These are phyloP conservation scores for Paramecium primaurelia DNA, from an alignment of 73 alveolate genomes.

Conservation along the genomic window DNA sequence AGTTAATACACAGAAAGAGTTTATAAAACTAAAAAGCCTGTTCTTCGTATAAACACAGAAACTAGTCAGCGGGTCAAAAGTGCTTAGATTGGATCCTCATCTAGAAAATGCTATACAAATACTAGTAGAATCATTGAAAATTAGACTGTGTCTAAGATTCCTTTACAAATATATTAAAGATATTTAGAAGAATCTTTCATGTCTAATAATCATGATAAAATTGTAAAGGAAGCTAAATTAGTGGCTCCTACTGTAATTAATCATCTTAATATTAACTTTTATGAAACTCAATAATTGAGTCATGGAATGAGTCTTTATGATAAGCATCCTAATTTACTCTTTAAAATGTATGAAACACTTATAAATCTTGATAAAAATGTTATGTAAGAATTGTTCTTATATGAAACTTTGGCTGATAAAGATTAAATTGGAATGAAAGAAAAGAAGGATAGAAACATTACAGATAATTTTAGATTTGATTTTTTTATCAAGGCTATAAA, in stretches of 20 bases:
- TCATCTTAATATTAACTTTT: neutral
- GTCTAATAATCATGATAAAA: conserved; percentile 2
- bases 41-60: neutral
- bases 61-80: neutral
- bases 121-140: neutral
- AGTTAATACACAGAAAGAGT: neutral
- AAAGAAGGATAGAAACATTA: neutral
- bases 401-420: neutral
- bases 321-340: neutral
- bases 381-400: neutral
- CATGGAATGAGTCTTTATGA: neutral
- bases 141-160: neutral
- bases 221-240: neutral
- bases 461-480: conserved; percentile 44
- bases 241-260: neutral
- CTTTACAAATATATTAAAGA: neutral
- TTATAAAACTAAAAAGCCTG: neutral
- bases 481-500: neutral
- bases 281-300: neutral
- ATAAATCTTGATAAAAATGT: conserved; percentile 1
- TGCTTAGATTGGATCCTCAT: neutral
- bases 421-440: conserved; percentile 1
- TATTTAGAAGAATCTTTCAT: neutral
- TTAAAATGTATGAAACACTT: conserved; percentile 48
- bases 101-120: neutral